phyloP scores from a whole-genome alignment of 2,329 filamentous ascomycete genomes.

The Canariomyces notabilis region DNA sequence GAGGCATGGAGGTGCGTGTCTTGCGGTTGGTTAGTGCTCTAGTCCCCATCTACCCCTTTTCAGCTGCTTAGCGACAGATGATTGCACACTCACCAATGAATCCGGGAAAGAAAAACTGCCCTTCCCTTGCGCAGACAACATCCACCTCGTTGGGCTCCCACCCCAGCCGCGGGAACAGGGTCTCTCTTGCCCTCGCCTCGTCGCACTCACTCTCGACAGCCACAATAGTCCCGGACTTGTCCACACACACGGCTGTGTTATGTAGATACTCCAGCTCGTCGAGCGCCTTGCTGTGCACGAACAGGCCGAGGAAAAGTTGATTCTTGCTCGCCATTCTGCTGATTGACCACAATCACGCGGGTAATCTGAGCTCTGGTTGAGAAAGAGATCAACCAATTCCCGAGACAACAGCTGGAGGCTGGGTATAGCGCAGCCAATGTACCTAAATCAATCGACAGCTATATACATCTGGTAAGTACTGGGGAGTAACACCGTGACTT shows the following conservation, averaged over 20 bases:
- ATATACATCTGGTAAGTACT: no score
- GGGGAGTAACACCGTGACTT: no score
- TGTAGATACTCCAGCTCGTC: slow-evolving; percentile 48
- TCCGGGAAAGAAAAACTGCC: slow-evolving; percentile 77
- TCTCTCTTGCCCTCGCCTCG: slow-evolving; percentile 29
- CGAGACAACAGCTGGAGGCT: no score
- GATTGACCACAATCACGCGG: not conserved
- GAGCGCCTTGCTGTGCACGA: slow-evolving; percentile 48
- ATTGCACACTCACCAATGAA: slow-evolving; percentile 59
- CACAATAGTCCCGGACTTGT: slow-evolving; percentile 45
- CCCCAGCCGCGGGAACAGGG: slow-evolving; percentile 38
- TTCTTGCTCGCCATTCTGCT: slow-evolving; percentile 27
- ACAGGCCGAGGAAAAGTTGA: slow-evolving; percentile 50
- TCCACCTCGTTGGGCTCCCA: slow-evolving; percentile 40
- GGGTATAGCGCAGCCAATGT: no score
- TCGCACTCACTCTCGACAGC: slow-evolving; percentile 39
- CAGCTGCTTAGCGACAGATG: not conserved
- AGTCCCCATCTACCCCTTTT: not conserved
- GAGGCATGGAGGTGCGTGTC: slow-evolving; percentile 95
- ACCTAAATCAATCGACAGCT: no score
- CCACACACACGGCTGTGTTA: slow-evolving; percentile 47
- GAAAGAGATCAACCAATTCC: no score
- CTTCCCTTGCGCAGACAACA: slow-evolving; percentile 33
- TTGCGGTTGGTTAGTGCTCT: slow-evolving; percentile 31
- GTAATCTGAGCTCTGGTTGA: not conserved